Conservation (phyloP, 2,329 filamentous ascomycete species). For the Cytospora mali region DNA sequence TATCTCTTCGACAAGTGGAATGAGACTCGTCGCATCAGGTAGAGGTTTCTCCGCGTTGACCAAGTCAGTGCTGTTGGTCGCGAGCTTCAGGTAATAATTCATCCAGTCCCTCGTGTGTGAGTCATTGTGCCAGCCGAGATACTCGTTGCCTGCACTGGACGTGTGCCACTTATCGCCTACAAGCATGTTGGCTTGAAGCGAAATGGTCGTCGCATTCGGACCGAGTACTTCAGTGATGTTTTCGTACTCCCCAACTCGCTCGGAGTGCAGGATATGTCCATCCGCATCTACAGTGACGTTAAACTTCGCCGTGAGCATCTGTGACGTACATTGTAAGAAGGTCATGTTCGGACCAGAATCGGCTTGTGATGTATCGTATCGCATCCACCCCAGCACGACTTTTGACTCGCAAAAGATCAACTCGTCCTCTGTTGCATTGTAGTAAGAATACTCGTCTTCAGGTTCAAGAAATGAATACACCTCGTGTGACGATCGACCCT, state of each 20-base stretch:
- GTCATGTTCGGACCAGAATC: constrained; percentile 30
- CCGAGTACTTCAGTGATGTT: constrained; percentile 28
- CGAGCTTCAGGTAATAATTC: constrained; percentile 47
- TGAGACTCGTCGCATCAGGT: constrained; percentile 31
- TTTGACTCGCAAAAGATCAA: not conserved
- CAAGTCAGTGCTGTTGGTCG: constrained; percentile 34
- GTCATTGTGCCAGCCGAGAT: constrained; percentile 51
- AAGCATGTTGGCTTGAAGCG: constrained; percentile 18
- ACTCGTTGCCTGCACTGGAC: not conserved
- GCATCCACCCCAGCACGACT: constrained; percentile 12
- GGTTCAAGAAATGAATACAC: not conserved
- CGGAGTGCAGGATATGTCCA: constrained; percentile 34
- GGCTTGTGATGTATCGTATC: not conserved
- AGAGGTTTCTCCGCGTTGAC: constrained; percentile 37
- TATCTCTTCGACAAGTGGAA: constrained; percentile 29
- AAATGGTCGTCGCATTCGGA: constrained; percentile 29
- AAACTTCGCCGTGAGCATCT: constrained; percentile 40
- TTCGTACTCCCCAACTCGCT: constrained; percentile 24
- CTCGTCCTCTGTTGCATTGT: constrained; percentile 1
- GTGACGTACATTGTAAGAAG: constrained; percentile 34
- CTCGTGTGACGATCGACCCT: constrained; percentile 5
- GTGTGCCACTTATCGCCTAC: not conserved
- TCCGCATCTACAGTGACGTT: constrained; percentile 36
- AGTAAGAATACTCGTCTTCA: not conserved
- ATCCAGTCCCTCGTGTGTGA: constrained; percentile 47